Percentiles rank a stretch among this genome's conserved stretches.
phyloP scores from a whole-genome alignment of 176 grass and related monocot genomes.

The Eragrostis nindensis region DNA sequence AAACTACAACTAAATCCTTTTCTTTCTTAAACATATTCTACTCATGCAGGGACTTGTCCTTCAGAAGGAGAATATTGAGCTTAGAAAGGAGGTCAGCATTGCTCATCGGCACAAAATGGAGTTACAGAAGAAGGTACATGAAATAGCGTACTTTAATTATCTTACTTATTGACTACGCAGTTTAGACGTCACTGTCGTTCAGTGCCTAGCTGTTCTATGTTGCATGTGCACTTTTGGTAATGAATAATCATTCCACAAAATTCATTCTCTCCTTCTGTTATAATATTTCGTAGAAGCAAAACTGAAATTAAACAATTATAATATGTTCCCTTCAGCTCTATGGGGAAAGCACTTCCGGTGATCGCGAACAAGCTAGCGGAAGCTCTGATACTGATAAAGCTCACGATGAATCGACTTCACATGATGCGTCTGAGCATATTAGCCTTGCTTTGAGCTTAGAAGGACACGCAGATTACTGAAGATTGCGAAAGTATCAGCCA shows the following conservation, averaged over 20 bases:
- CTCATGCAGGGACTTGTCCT: conserved; percentile 13
- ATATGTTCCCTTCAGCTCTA: conserved; percentile 4
- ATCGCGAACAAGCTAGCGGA: conserved; percentile 3
- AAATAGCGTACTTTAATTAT: background rate
- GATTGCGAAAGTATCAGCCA: background rate
- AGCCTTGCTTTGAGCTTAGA: conserved; percentile 8
- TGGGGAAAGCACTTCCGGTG: background rate
- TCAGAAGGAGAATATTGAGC: conserved; percentile 34
- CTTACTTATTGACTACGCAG: background rate
- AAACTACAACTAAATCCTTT: background rate
- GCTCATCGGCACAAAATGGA: conserved; percentile 32
- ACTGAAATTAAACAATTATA: background rate
- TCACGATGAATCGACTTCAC: background rate
- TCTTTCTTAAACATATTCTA: background rate
- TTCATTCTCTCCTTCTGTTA: background rate
- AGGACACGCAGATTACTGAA: background rate
- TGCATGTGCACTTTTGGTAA: background rate
- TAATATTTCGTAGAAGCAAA: background rate
- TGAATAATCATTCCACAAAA: background rate
- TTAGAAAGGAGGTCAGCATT: conserved; percentile 31
- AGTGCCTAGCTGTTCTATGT: background rate
- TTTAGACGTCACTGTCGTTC: background rate
- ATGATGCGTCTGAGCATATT: background rate
- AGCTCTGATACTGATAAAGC: conserved; percentile 5
- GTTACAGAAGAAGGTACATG: conserved; percentile 27